Conservation (phyloP, 129 eudicot species). For the Chrysanthemum makinoi region DNA sequence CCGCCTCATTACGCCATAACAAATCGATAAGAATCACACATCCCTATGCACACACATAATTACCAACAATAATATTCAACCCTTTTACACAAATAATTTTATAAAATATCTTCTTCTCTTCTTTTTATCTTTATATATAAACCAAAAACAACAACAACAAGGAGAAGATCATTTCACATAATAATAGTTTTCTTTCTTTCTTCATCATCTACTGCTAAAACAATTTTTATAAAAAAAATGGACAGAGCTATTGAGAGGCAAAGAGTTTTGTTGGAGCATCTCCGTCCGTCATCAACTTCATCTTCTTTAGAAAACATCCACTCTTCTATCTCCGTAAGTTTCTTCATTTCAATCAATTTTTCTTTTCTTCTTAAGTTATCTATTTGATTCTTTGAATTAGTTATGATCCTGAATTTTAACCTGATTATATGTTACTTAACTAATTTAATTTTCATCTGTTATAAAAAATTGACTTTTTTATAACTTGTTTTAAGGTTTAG, state of each 20-base stretch:
- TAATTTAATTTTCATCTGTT: too few species aligned
- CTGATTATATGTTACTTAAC: too few species aligned
- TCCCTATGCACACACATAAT: constrained; percentile 20
- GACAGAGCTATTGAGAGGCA: constrained; percentile 87
- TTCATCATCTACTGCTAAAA: neutral
- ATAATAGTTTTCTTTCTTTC: too few species aligned
- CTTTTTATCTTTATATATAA: neutral
- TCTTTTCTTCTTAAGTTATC: too few species aligned
- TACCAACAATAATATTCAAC: too few species aligned
- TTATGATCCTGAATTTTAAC: too few species aligned
- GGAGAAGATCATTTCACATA: neutral
- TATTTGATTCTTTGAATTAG: too few species aligned
- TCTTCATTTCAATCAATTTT: too few species aligned
- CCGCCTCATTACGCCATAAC: constrained; percentile 19
- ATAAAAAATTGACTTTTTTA: too few species aligned
- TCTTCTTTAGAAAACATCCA: constrained; percentile 63
- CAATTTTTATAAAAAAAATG: constrained; percentile 31
- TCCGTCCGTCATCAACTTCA: constrained; percentile 61
- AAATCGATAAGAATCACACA: constrained; percentile 42
- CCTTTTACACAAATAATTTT: too few species aligned
- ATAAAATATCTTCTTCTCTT: too few species aligned
- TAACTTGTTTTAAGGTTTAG: too few species aligned
- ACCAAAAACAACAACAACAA: neutral
- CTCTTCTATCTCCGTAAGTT: constrained; percentile 62
- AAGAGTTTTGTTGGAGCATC: constrained; percentile 69